These are phyloP conservation scores for Saturnispora kantuleensis DNA, from an alignment of 805 yeast species.

Conservation along the genomic window DNA sequence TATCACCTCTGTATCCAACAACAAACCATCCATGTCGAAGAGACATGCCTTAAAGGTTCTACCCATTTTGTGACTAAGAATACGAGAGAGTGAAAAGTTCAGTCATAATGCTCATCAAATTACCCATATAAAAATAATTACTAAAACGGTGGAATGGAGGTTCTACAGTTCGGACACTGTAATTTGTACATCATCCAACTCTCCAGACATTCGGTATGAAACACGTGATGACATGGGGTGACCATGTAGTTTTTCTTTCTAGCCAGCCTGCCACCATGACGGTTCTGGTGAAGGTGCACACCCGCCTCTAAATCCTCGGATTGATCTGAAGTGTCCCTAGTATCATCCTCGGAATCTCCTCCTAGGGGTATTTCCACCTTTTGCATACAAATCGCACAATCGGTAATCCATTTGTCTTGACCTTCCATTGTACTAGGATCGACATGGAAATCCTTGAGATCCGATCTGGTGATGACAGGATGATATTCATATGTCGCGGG, in stretches of 20 bases:
- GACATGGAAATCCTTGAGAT: constrained; percentile 47
- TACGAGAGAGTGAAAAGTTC: constrained; percentile 1
- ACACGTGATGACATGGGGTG: constrained; percentile 86
- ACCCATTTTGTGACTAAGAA: constrained; percentile 1
- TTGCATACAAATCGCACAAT: constrained; percentile 88
- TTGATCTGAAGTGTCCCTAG: constrained; percentile 7
- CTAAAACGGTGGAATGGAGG: constrained; percentile 71
- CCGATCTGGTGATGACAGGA: constrained; percentile 47
- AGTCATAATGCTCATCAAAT: neutral
- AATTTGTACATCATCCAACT: constrained; percentile 89
- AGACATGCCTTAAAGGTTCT: constrained; percentile 22
- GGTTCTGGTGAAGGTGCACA: neutral
- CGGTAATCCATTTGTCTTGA: constrained; percentile 40
- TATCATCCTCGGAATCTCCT: constrained; percentile 7
- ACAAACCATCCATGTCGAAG: constrained; percentile 87
- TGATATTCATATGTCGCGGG: constrained; percentile 86
- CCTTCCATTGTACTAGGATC: constrained; percentile 20
- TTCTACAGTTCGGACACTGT: constrained; percentile 91
- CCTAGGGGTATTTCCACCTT: constrained; percentile 51
- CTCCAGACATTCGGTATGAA: constrained; percentile 83
- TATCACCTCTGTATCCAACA: constrained; percentile 84
- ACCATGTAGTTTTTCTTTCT: constrained; percentile 53
- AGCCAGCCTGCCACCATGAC: constrained; percentile 14
- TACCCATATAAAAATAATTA: neutral
- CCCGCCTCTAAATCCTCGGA: constrained; percentile 3